A percentile compares a stretch with the other conserved stretches of the same genome.
Conservation (phyloP, 106 monocot species). For the Platanthera zijinensis region DNA sequence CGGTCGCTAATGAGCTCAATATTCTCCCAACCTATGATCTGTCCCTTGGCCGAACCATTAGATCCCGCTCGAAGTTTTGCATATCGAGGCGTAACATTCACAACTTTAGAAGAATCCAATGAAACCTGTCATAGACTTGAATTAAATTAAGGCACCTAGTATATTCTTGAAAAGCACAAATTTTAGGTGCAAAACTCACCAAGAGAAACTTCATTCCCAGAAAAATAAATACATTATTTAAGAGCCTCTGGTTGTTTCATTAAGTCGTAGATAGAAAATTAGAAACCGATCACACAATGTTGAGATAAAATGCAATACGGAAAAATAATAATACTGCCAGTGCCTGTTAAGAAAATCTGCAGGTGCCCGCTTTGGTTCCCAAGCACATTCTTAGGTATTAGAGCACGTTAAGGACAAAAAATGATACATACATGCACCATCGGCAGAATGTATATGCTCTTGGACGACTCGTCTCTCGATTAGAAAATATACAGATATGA, state of each 20-base stretch:
- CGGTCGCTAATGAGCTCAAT: slow-evolving; percentile 98
- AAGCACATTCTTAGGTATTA: neutral
- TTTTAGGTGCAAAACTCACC: neutral
- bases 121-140: slow-evolving; percentile 54
- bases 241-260: neutral
- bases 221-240: neutral
- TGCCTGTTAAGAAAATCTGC: neutral
- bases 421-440: neutral
- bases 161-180: neutral
- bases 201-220: neutral
- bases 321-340: neutral
- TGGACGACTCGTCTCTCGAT: too few relatives aligned
- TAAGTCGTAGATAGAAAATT: neutral
- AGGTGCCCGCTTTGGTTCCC: neutral
- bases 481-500: too few relatives aligned
- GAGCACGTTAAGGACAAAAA: neutral
- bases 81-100: slow-evolving; percentile 97
- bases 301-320: neutral
- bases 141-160: neutral
- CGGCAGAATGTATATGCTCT: too few relatives aligned
- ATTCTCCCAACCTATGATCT: slow-evolving; percentile 96
- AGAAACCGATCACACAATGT: neutral
- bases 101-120: slow-evolving; percentile 88
- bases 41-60: slow-evolving; percentile 79
- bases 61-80: slow-evolving; percentile 70